Evolutionary conservation across 2,329 filamentous ascomycete species (phyloP), one percentile per base, ranked within the genome.

Genomic region (Cercospora beticola): DNA sequence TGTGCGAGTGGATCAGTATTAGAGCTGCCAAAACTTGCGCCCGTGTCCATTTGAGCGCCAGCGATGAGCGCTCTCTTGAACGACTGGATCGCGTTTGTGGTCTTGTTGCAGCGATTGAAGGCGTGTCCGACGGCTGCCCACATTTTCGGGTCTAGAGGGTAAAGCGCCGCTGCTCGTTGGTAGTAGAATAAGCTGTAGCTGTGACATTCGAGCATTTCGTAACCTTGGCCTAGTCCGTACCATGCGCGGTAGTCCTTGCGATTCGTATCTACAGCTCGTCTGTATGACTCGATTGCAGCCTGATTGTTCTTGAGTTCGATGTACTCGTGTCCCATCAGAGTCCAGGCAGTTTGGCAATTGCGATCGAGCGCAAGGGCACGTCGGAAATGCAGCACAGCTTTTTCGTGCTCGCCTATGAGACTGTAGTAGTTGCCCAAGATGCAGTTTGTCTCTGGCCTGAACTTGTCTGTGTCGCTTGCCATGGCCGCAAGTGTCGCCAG

Each of bases 231-330:
- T 0, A 99, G 85, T 36, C 95, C 95, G 78, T 99, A 98, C 95
- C 95, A 99, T 4, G 95, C 95, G 67, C 95, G 91, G 79, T 98
- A 98, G 79, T 99, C 95, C 74, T 95, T 92, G 36, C 94, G 89
- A 77, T 99, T 98, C 74, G 95, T 92, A 76, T 99, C 95, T 1
- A 99, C 94, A 1, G 95, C 95, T 52, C 95, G 90, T 1, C 95
- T 89, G 77, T 99, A 99, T 1, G 93, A 97, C 79, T 99, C 95
- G 70, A 99, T 98, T 8, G 95, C 95, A 0, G 95, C 94, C 76
- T 99, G 95, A 0, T 94, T 98, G 78, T 99, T 99, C 78, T 98
- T 99, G 81, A 99, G 89, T 80, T 99, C 95, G 64, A 98, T 93
- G 75, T 97, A 99, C 79, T 99, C 95, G 79, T 99, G 95, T 0